These are phyloP conservation scores for Ascoidea tarda DNA, from an alignment of 805 yeast species.

Conservation along the genomic window DNA sequence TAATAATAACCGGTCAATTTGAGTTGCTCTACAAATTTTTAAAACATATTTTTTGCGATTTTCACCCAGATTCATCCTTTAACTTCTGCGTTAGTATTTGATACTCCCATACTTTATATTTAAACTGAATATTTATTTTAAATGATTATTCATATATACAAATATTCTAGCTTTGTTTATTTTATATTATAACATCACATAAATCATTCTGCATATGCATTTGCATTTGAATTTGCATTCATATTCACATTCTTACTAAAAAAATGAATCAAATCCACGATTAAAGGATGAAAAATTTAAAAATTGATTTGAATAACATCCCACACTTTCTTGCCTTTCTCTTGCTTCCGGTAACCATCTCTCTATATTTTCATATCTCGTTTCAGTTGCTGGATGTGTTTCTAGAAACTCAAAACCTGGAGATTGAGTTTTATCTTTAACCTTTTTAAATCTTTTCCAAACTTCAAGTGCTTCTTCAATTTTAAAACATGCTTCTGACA, in stretches of 20 bases:
- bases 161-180: neutral
- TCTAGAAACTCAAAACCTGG: slow-evolving; percentile 49
- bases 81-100: neutral
- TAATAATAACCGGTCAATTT: neutral
- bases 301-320: slow-evolving; percentile 5
- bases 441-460: slow-evolving; percentile 70
- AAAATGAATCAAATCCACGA: neutral
- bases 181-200: neutral
- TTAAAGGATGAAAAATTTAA: slow-evolving; percentile 2
- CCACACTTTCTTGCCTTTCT: slow-evolving; percentile 4
- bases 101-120: too few relatives aligned
- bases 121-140: too few relatives aligned
- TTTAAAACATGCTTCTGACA: slow-evolving; percentile 82
- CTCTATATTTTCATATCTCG: slow-evolving; percentile 53
- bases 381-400: slow-evolving; percentile 81
- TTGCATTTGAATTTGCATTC: neutral
- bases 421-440: slow-evolving; percentile 20
- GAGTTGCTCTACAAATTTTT: neutral
- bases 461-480: slow-evolving; percentile 60
- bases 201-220: slow-evolving; percentile 1
- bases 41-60: neutral
- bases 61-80: neutral
- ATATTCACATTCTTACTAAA: slow-evolving; percentile 2
- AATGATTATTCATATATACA: neutral
- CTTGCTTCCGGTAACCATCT: slow-evolving; percentile 48